Conservation (phyloP, 495 filamentous ascomycete species). For the Neurospora sp. region DNA sequence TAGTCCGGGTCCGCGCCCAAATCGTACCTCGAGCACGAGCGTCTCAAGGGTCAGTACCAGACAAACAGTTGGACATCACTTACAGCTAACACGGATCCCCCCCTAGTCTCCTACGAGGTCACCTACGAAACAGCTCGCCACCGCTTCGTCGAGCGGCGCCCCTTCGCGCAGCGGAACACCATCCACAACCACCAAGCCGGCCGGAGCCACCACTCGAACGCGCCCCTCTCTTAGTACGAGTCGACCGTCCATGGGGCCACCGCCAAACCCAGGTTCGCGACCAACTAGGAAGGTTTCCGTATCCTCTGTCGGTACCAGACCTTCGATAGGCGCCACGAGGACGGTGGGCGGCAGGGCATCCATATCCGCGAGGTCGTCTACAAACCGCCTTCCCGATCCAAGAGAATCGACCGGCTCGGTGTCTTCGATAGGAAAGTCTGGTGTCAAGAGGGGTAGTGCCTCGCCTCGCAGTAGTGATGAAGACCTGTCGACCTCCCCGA, state of each 20-base stretch:
- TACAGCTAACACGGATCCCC: neutral
- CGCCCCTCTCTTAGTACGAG: slow-evolving; percentile 38
- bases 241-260: slow-evolving; percentile 62
- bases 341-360: slow-evolving; percentile 26
- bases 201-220: slow-evolving; percentile 35
- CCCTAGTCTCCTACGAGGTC: slow-evolving; percentile 65
- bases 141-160: slow-evolving; percentile 43
- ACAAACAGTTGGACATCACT: neutral
- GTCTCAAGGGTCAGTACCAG: slow-evolving; percentile 42
- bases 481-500: slow-evolving; percentile 30
- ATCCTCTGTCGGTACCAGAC: slow-evolving; percentile 20
- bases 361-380: slow-evolving; percentile 21
- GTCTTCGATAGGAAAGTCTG: slow-evolving; percentile 27
- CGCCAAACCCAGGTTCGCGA: slow-evolving; percentile 30
- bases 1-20: slow-evolving; percentile 43
- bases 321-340: slow-evolving; percentile 20
- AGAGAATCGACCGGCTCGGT: slow-evolving; percentile 35
- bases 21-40: slow-evolving; percentile 40
- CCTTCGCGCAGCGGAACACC: slow-evolving; percentile 54
- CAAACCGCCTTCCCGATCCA: slow-evolving; percentile 20
- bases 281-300: slow-evolving; percentile 25
- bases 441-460: slow-evolving; percentile 20
- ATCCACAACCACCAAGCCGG: slow-evolving; percentile 34
- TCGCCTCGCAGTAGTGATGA: slow-evolving; percentile 30
- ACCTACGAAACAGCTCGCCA: slow-evolving; percentile 64